Evolutionary conservation across 345 rosid genomes (phyloP), one percentile per base, ranked within the genome.

Genomic region (Dimocarpus longan): DNA sequence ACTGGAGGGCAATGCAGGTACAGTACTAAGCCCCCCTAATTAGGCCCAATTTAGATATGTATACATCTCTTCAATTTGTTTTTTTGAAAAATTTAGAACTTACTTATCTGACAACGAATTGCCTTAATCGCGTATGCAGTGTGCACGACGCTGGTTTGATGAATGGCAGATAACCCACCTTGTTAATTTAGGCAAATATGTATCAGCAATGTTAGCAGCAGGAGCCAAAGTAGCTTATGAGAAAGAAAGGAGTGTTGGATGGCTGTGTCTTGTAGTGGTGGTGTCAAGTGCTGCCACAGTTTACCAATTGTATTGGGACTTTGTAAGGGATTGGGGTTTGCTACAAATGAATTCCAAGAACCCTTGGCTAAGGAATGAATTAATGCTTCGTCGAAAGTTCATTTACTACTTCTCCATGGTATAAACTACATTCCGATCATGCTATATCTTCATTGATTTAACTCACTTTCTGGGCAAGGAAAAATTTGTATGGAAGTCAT

Each of bases 1-100:
- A 94, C 90, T 97, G 98, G 99, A 92, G 99, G 77, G 98, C 99
- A 37, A 94, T 94, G 99, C 99, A 96, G 97, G 99, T 96, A 84
- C 6, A 44, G 5, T 26, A 40, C 48, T 32, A 68, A 64, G n/a
- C 48, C 19, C 28, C 44, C 6, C 5, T 10, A 50, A 52, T 52
- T 0, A 8, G 46, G 28, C 71, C 42, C 71, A 71, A 77, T 82
- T 67, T 5, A 59, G 3, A 64, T 62, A 21, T 78, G 60, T 71
- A 0, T 75, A 0, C 26, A 0, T 77, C 0, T 39, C 8, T 57
- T 21, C 66, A 80, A 67, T 79, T 50, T 44, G 56, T 24, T 24
- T 12, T 39, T 39, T 48, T 24, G 42, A 8, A 2, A 3, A 73
- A 18, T 3, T 32, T 32, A 32, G 37, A 32, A 32, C 37, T 0